Evolutionary conservation across 1,139 yeast genomes (phyloP).

Genomic region (Diutina siamensis): DNA sequence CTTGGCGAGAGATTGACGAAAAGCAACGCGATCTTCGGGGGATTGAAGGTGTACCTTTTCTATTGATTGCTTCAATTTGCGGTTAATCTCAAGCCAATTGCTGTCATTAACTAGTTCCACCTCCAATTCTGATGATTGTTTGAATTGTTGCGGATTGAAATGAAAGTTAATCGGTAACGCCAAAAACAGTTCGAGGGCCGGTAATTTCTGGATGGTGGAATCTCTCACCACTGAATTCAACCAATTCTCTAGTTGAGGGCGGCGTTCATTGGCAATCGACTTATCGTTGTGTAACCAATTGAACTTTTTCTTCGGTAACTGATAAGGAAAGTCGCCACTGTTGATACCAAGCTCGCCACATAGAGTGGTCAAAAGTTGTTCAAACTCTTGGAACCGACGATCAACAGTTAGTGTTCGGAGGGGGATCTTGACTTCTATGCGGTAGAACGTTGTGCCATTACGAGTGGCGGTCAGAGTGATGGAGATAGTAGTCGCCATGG

Average conservation of each 20-base stretch:
- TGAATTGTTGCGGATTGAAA: neutral
- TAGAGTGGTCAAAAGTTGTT: neutral
- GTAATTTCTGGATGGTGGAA: neutral
- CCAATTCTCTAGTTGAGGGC: neutral
- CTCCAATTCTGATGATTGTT: neutral
- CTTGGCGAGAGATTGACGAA: neutral
- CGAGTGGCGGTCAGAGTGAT: neutral
- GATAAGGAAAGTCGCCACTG: conserved; percentile 1
- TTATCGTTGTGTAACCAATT: conserved; percentile 2
- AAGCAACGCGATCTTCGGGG: neutral
- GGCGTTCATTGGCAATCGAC: neutral
- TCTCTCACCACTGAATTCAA: neutral
- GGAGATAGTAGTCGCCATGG: neutral
- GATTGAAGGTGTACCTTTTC: neutral
- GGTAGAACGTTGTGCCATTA: neutral
- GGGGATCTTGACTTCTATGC: neutral
- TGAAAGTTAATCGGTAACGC: neutral
- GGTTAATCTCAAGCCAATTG: neutral
- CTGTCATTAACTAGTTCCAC: neutral
- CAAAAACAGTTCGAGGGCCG: neutral
- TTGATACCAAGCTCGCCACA: conserved; percentile 2
- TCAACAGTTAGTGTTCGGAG: neutral
- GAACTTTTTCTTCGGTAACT: neutral
- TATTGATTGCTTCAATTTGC: neutral
- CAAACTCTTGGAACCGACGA: conserved; percentile 2